Evolutionary conservation across 352 stramenopile species (phyloP).

Genomic region (Phytophthora cryptogea): DNA sequence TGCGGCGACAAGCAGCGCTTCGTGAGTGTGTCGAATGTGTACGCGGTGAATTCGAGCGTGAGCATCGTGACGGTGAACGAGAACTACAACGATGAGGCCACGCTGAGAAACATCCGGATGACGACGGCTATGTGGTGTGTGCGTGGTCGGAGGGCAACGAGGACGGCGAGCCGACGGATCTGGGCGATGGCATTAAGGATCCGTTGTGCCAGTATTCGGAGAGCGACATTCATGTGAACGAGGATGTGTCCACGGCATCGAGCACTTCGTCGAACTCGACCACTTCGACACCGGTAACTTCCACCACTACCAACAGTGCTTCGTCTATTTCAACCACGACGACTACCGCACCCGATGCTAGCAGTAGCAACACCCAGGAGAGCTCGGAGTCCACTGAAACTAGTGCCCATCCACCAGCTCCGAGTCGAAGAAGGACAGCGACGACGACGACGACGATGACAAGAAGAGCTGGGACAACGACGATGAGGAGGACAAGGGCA

Average conservation of each 20-base stretch:
- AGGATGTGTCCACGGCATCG: constrained; percentile 19
- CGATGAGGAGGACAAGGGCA: not conserved
- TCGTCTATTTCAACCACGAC: not conserved
- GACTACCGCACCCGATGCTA: not conserved
- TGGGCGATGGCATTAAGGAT: constrained; percentile 41
- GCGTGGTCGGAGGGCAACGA: constrained; percentile 35
- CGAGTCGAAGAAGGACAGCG: not conserved
- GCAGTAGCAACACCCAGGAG: not conserved
- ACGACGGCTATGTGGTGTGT: constrained; percentile 33
- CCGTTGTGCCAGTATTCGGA: constrained; percentile 39
- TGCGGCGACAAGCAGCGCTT: constrained; percentile 44
- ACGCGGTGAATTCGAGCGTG: constrained; percentile 42
- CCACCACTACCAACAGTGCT: not conserved
- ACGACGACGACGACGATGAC: not conserved
- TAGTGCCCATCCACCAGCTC: not conserved
- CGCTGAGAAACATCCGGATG: constrained; percentile 42
- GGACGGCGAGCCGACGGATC: constrained; percentile 33
- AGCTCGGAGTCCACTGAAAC: constrained; percentile 1
- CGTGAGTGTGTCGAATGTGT: constrained; percentile 48
- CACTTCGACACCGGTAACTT: not conserved
- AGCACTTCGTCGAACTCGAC: constrained; percentile 24
- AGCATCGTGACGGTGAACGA: constrained; percentile 49
- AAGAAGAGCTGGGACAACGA: not conserved
- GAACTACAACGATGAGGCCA: constrained; percentile 45
- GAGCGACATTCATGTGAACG: constrained; percentile 38